phyloP scores from a whole-genome alignment of 2,329 filamentous ascomycete species.

The Lasiodiplodia sp. region DNA sequence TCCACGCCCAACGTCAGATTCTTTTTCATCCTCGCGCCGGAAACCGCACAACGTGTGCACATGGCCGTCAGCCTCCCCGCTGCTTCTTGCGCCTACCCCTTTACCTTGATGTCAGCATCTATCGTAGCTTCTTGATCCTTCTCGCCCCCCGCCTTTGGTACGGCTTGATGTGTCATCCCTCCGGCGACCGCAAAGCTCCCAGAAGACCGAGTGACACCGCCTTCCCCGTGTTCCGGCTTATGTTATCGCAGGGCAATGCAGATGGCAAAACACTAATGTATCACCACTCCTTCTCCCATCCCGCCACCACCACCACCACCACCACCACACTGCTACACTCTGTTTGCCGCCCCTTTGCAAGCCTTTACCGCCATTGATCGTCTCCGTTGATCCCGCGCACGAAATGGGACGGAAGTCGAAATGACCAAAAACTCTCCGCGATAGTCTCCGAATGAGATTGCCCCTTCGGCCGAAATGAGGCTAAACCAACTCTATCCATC shows the following conservation, averaged over 20 bases:
- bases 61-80: background rate
- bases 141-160: background rate
- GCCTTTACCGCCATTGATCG: background rate
- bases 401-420: background rate
- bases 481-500: background rate
- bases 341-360: background rate
- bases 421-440: background rate
- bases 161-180: background rate
- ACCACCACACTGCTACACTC: background rate
- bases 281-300: background rate
- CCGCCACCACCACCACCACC: background rate
- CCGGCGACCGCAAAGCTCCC: background rate
- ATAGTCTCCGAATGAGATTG: background rate
- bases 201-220: background rate
- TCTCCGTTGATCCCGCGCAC: background rate
- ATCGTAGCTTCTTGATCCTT: conserved; percentile 16
- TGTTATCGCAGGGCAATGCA: background rate
- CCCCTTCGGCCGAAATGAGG: background rate
- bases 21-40: conserved; percentile 3
- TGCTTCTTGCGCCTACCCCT: background rate
- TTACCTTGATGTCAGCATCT: conserved; percentile 18
- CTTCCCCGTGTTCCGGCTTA: background rate
- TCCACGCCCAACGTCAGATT: conserved; percentile 21
- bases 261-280: background rate
- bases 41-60: conserved; percentile 9